phyloP scores from a whole-genome alignment of 2,329 filamentous ascomycete species.

The Xenosphaeropsis pyriputrescens region DNA sequence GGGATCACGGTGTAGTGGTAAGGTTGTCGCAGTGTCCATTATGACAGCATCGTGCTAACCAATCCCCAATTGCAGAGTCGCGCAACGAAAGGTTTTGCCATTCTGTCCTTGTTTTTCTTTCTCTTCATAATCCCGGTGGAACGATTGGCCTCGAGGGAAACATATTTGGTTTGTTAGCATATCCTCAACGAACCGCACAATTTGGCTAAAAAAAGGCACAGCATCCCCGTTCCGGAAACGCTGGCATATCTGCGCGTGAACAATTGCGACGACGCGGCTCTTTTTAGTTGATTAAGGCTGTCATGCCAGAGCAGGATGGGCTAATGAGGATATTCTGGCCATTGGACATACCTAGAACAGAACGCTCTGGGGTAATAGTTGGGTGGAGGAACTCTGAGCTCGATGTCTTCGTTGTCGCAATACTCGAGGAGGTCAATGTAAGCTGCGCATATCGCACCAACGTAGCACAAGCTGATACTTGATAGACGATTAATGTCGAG shows the following conservation, averaged over 20 bases:
- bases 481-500: slow-evolving; percentile 53
- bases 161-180: slow-evolving; percentile 50
- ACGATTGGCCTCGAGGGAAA: slow-evolving; percentile 68
- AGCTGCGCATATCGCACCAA: slow-evolving; percentile 17
- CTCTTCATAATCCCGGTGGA: slow-evolving; percentile 73
- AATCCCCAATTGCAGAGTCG: slow-evolving; percentile 44
- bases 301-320: slow-evolving; percentile 65
- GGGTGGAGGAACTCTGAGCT: slow-evolving; percentile 90
- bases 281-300: slow-evolving; percentile 46
- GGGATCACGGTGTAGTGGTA: slow-evolving; percentile 96
- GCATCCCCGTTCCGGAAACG: slow-evolving; percentile 68
- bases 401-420: slow-evolving; percentile 79
- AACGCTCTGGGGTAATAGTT: slow-evolving; percentile 71
- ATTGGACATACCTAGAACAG: slow-evolving; percentile 61
- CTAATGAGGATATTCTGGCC: slow-evolving; percentile 99
- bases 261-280: slow-evolving; percentile 89
- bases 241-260: slow-evolving; percentile 86
- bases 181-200: too few relatives aligned
- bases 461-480: slow-evolving; percentile 7
- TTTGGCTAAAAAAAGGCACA: slow-evolving; percentile 20
- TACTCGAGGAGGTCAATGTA: slow-evolving; percentile 85
- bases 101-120: slow-evolving; percentile 75
- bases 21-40: slow-evolving; percentile 15
- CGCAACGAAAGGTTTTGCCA: slow-evolving; percentile 69
- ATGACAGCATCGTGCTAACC: slow-evolving; percentile 1